Evolutionary conservation across 2,329 filamentous ascomycete genomes (phyloP), one percentile per base, ranked within the genome.

Genomic region (Talaromyces islandicus): DNA sequence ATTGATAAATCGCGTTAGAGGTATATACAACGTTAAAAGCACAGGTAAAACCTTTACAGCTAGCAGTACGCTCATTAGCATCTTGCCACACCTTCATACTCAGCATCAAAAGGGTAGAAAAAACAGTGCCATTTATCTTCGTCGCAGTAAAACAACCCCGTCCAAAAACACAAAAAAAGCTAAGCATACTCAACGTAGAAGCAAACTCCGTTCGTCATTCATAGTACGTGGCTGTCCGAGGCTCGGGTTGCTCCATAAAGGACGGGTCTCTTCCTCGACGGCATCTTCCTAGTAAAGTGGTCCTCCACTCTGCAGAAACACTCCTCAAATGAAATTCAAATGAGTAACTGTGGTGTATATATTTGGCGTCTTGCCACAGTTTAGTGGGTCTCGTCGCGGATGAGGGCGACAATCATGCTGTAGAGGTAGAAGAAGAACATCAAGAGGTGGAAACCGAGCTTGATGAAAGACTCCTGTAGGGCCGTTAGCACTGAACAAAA

Each of bases 361-460:
- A n/a, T 38, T 38, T 38, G 35, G 14, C 35, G 14, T 19, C 68
- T 71, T 68, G 56, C 67, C 66, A 61, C 70, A 69, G 65, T 59
- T 88, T 88, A 96, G 78, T 92, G 85, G 62, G 89, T 86, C 80
- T 99, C 94, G 77, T 97, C 94, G 73, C 89, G 88, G 82, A 99
- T 99, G 64, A 99, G 85, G 67, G 94, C 93, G 65, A 97, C 93
- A 69, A 94, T 94, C 90, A 94, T 95, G 88, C 90, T 95, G 85
- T 96, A 96, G 60, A 99, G 89, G 81, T 99, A 99, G 86, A 97
- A 99, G 87, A 99, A 99, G 86, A 99, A 99, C 92, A 99, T 97
- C 80, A 99, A 78, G 63, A 99, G 83, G 78, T 99, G 94, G 84
- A 99, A 99, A 60, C 93, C 94, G 50, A 99, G 90, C 82, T 99